Percentiles rank a stretch among this genome's conserved stretches.
Evolutionary conservation across 2,329 filamentous ascomycete genomes (phyloP).

Genomic region (Hypoxylon sp.): DNA sequence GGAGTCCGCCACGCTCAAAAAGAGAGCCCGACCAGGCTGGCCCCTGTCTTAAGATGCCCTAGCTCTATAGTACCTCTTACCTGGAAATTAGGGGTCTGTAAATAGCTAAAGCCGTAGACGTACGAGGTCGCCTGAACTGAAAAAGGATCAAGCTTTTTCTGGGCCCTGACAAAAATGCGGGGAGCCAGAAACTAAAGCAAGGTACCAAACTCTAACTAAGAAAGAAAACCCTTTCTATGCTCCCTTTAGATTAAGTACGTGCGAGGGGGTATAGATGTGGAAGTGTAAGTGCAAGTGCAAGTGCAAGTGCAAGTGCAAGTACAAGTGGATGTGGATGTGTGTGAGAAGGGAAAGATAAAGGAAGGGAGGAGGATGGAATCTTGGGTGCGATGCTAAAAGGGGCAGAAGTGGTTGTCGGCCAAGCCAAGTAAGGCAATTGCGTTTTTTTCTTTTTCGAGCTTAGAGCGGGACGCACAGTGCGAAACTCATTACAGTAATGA

Average conservation of each 20-base stretch:
- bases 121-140: conserved; percentile 15
- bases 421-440: conserved; percentile 16
- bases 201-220: conserved; percentile 27
- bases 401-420: conserved; percentile 14
- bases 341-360: conserved; percentile 25
- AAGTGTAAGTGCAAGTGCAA: background rate
- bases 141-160: too few species aligned
- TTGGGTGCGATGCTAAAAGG: conserved; percentile 23
- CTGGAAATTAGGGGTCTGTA: conserved; percentile 25
- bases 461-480: conserved; percentile 15
- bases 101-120: conserved; percentile 5
- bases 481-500: conserved; percentile 5
- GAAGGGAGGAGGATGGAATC: conserved; percentile 22
- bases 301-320: background rate
- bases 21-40: conserved; percentile 21
- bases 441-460: conserved; percentile 8
- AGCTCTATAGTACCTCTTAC: conserved; percentile 6
- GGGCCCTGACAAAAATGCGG: background rate
- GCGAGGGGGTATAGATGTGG: conserved; percentile 10
- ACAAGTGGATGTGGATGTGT: too few species aligned
- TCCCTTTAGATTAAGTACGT: conserved; percentile 31
- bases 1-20: conserved; percentile 28
- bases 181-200: conserved; percentile 23
- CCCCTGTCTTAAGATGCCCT: conserved; percentile 31
- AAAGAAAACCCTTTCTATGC: conserved; percentile 21